phyloP scores from a whole-genome alignment of 1,284 basidiomycete species.

The Cerioporus squamosus region DNA sequence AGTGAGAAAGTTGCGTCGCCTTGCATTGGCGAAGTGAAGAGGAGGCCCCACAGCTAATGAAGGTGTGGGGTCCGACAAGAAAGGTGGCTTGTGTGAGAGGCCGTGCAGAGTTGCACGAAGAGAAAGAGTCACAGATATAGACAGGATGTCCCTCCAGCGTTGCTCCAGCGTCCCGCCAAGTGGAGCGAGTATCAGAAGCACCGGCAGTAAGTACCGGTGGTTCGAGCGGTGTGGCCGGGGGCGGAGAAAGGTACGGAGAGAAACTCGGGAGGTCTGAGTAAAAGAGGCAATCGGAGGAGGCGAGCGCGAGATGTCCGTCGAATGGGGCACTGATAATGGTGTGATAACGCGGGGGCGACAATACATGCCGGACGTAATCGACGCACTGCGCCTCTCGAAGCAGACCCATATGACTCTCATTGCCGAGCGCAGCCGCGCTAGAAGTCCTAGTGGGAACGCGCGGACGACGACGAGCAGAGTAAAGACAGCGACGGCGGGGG shows the following conservation, averaged over 20 bases:
- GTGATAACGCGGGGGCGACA: slow-evolving; percentile 15
- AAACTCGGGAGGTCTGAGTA: slow-evolving; percentile 5
- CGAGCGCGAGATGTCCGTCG: slow-evolving; percentile 5
- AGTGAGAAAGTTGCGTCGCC: too few species aligned
- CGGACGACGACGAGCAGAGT: background rate
- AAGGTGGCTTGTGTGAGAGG: too few species aligned
- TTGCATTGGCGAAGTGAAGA: too few species aligned
- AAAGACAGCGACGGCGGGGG: background rate
- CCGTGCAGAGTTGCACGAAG: too few species aligned
- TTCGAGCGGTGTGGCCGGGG: too few species aligned
- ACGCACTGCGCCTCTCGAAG: slow-evolving; percentile 4
- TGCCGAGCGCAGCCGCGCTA: background rate
- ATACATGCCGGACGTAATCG: slow-evolving; percentile 5
- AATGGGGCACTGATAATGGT: slow-evolving; percentile 28
- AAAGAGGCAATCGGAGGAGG: slow-evolving; percentile 23
- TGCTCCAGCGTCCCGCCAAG: too few species aligned
- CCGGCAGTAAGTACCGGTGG: too few species aligned
- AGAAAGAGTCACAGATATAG: too few species aligned
- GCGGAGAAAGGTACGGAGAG: background rate
- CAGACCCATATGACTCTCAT: slow-evolving; percentile 8
- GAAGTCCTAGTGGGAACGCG: background rate
- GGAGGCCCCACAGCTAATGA: too few species aligned
- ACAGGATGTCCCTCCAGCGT: too few species aligned
- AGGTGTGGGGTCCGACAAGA: too few species aligned
- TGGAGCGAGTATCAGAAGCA: too few species aligned